These are phyloP conservation scores for Tulasnella sp. DNA, from an alignment of 768 basidiomycete genomes.

Conservation along the genomic window DNA sequence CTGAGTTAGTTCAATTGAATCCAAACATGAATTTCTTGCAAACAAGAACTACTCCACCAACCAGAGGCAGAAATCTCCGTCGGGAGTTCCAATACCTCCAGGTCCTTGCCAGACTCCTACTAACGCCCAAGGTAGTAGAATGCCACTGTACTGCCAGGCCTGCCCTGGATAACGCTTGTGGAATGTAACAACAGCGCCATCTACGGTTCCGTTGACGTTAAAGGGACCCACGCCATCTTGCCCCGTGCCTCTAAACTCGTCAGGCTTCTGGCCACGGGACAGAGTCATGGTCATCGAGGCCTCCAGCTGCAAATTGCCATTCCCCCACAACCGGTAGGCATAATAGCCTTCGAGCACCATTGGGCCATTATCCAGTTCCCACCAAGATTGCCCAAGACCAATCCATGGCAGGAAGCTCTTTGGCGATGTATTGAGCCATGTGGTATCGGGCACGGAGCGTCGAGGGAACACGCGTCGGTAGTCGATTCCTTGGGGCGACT, in stretches of 20 bases:
- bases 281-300: background rate
- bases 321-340: background rate
- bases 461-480: background rate
- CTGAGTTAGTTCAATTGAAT: background rate
- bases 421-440: background rate
- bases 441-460: background rate
- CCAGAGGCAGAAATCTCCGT: background rate
- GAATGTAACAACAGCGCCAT: background rate
- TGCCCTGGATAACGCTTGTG: background rate
- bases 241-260: background rate
- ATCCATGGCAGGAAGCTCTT: background rate
- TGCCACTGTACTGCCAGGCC: background rate
- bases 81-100: background rate
- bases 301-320: background rate
- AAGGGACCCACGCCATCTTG: background rate
- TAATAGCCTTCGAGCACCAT: background rate
- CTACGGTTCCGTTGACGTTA: background rate
- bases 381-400: background rate
- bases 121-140: slow-evolving; percentile 7
- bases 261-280: background rate
- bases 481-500: background rate
- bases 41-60: background rate
- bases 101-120: background rate
- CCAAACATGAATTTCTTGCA: background rate
- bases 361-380: background rate